Base-by-base conservation (phyloP, 2,329 filamentous ascomycete genomes). In the Diaporthe citri region DNA sequence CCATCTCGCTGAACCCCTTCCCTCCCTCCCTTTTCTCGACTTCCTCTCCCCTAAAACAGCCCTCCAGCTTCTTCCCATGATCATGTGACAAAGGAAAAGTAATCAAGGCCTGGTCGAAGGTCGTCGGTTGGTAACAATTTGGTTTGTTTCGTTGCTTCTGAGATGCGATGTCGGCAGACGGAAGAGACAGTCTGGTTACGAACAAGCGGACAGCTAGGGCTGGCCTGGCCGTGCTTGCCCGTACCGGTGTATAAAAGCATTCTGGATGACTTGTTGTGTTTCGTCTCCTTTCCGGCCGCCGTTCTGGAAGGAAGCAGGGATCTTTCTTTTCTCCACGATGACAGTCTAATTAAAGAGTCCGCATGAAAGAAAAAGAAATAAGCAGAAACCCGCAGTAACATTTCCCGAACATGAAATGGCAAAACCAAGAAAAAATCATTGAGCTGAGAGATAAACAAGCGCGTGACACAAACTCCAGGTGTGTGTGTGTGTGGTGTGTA, bases 61-160 rank as follows among this genome's bases (percentile, higher is more conserved):
- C 20, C 22, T 57, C 69, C 34, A 39, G 56, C 52, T 72, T 72
- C 52, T 43, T 70, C 74, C 74, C 71, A 57, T 73, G 75, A 75
- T 76, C 77, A 69, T 75, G 20, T 74, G 75, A 78, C 62, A 78
- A 77, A 79, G 76, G 78, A 78, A 79, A 78, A 67, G 64, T 67
- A 67, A 74, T 74, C 39, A 46, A n/a, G 59, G 70, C 34, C 51
- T 71, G 67, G 69, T 59, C 60, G 62, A 75, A 57, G 66, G 43
- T 64, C 57, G 66, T 64, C 57, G 36, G 60, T 48, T 48, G 59
- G 28, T 72, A 60, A 75, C 72, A 74, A 46, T 74, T 46, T 72
- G 55, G 31, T 56, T 72, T 71, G n/a, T 72, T 71, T 43, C n/a
- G 66, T 62, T 36, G 34, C 20, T 72, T 41, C 20, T 62, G 75